Base-by-base conservation (phyloP, 495 filamentous ascomycete species). In the Podospora bellae-mahoneyi region DNA sequence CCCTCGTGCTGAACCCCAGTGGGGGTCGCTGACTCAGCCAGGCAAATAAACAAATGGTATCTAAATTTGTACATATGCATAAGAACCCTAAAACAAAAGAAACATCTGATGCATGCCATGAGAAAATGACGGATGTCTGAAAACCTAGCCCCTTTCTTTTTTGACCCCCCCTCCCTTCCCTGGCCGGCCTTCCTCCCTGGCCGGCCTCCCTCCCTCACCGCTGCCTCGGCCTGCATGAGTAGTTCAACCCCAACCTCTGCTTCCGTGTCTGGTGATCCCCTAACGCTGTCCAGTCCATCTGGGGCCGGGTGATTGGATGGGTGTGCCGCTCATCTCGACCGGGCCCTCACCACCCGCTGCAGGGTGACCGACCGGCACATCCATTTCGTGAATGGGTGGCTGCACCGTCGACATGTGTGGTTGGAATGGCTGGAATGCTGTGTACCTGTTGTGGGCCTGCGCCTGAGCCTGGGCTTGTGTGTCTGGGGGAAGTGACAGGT, bases 401-500 rank as follows among this genome's bases (percentile, higher is more conserved):
- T 27, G 32, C 13, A 19, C 18, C 19, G 32, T 18, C 34, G 61
- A n/a, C 32, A 15, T 28, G 61, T 48, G 30, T 18, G 28, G 27
- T 19, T 28, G 30, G 4, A 19, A 20, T 19, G 18, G 61, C 34
- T 39, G 28, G 16, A 19, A 28, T 63, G 61, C 16, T n/a, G 34
- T 32, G 27, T 61, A 26, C 13, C 39, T 48, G 39, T 48, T 2
- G 9, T 48, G 0, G 9, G 9, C 39, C 39, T 6, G 39, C 2
- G 39, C 39, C 39, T 48, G 9, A 16, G 39, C 34, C 34, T 39
- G 6, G 34, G 34, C 34, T 10, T 39, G 34, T 20, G 19, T 26
- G 18, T 26, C 59, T 39, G 60, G 18, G 20, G 56, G 7, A 27
- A 68, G 70, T 2, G 67, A 44, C 54, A 75, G 64, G n/a, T 77